A percentile compares a stretch with the other conserved stretches of the same genome.
Evolutionary conservation across 169 alveolate species (phyloP).

Genomic region (Plasmodium malariae): DNA sequence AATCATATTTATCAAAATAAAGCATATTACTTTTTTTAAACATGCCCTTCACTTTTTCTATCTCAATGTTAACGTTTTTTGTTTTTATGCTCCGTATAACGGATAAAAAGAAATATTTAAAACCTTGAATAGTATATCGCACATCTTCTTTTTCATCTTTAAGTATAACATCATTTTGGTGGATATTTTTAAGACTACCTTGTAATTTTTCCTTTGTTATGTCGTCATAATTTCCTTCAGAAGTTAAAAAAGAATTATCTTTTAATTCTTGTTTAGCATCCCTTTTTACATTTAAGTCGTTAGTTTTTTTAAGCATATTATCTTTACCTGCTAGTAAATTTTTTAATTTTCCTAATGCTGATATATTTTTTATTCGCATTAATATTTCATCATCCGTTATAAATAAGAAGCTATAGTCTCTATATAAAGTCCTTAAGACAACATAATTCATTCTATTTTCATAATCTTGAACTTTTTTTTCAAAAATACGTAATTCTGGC

Average conservation of each 20-base stretch:
- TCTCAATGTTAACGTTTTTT: slow-evolving; percentile 5
- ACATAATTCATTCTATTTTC: slow-evolving; percentile 45
- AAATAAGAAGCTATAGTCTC: slow-evolving; percentile 62
- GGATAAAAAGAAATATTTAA: slow-evolving; percentile 29
- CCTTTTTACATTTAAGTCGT: not conserved
- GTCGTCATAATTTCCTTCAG: too few species aligned
- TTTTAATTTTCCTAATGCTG: slow-evolving; percentile 16
- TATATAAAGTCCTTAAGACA: slow-evolving; percentile 21
- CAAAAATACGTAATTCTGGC: slow-evolving; percentile 32
- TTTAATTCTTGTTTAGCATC: too few species aligned
- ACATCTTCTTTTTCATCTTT: not conserved
- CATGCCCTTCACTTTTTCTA: slow-evolving; percentile 18
- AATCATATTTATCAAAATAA: slow-evolving; percentile 49
- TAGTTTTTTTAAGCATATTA: not conserved
- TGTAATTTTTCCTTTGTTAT: too few species aligned
- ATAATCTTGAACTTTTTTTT: slow-evolving; percentile 15
- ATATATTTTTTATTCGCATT: slow-evolving; percentile 2
- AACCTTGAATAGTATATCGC: not conserved
- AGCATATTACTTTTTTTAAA: slow-evolving; percentile 36
- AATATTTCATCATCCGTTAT: slow-evolving; percentile 34
- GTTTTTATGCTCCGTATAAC: not conserved
- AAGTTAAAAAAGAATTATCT: too few species aligned
- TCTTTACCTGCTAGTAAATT: not conserved
- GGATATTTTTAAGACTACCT: not conserved
- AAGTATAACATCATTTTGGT: not conserved